phyloP scores from a whole-genome alignment of 2,329 filamentous ascomycete species.

The Xylariaceae sp. region DNA sequence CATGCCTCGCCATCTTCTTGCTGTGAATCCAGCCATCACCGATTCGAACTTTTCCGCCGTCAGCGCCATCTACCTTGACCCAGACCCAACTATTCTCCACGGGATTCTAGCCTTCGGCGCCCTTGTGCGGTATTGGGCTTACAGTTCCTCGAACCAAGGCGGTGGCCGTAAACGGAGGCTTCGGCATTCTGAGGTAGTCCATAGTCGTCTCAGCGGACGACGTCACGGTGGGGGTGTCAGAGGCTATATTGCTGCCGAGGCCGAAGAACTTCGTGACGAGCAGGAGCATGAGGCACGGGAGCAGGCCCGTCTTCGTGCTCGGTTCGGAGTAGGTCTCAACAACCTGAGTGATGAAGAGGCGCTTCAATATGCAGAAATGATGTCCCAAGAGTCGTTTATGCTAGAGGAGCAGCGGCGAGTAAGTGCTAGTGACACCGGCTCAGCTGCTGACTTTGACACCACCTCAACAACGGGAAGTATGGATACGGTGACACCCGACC shows the following conservation, averaged over 20 bases:
- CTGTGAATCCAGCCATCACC: conserved; percentile 53
- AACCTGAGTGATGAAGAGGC: conserved; percentile 64
- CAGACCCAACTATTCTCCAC: conserved; percentile 77
- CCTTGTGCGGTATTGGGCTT: conserved; percentile 88
- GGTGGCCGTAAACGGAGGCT: conserved; percentile 74
- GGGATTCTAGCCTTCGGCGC: conserved; percentile 85
- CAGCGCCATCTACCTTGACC: conserved; percentile 79
- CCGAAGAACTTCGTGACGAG: conserved; percentile 72
- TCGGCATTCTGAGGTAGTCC: conserved; percentile 57
- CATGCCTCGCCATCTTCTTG: conserved; percentile 66
- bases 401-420: conserved; percentile 54
- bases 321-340: conserved; percentile 78
- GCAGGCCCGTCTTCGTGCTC: conserved; percentile 63
- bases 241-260: conserved; percentile 83
- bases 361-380: conserved; percentile 60
- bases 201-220: conserved; percentile 48
- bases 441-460: conserved; percentile 45
- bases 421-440: conserved; percentile 49
- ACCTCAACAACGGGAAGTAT: conserved; percentile 36
- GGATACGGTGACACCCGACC: conserved; percentile 53
- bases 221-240: conserved; percentile 64
- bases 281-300: conserved; percentile 64
- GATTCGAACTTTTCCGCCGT: conserved; percentile 76
- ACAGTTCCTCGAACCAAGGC: conserved; percentile 75
- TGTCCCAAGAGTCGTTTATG: conserved; percentile 58